A percentile compares a stretch with the other conserved stretches of the same genome.
These are phyloP conservation scores for Crinitomyces ghanaensis DNA, from an alignment of 805 yeast genomes.

Conservation along the genomic window DNA sequence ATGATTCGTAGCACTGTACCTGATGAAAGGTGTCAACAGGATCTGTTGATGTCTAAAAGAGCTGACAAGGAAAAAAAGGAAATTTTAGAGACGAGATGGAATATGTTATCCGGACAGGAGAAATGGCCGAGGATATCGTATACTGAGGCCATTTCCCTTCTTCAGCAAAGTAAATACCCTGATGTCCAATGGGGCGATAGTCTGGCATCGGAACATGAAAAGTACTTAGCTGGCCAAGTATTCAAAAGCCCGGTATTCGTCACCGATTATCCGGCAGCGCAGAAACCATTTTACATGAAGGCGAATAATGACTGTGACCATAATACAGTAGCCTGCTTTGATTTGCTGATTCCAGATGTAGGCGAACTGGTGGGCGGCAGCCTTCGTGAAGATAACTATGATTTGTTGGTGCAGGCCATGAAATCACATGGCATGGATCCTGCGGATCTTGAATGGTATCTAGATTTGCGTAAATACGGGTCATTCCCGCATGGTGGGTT, in stretches of 20 bases:
- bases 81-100: conserved; percentile 46
- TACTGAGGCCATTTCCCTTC: conserved; percentile 54
- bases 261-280: conserved; percentile 68
- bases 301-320: conserved; percentile 17
- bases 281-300: conserved; percentile 92
- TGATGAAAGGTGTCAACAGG: conserved; percentile 14
- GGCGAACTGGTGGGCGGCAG: conserved; percentile 97
- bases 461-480: conserved; percentile 63
- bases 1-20: conserved; percentile 50
- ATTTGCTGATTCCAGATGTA: conserved; percentile 75
- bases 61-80: conserved; percentile 25
- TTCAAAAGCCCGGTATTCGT: conserved; percentile 74
- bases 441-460: conserved; percentile 63
- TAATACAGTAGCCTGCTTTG: conserved; percentile 79
- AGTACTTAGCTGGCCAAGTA: conserved; percentile 64
- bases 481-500: conserved; percentile 93
- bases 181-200: conserved; percentile 51
- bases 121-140: conserved; percentile 69
- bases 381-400: conserved; percentile 63
- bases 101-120: conserved; percentile 28
- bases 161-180: conserved; percentile 21
- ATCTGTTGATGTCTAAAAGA: conserved; percentile 21
- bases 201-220: conserved; percentile 78
- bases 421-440: conserved; percentile 42
- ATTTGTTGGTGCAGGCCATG: conserved; percentile 39